Percentiles rank a stretch among this genome's conserved stretches.
These are phyloP conservation scores for Penicillium egyptiacum DNA, from an alignment of 495 filamentous ascomycete genomes.

Conservation along the genomic window DNA sequence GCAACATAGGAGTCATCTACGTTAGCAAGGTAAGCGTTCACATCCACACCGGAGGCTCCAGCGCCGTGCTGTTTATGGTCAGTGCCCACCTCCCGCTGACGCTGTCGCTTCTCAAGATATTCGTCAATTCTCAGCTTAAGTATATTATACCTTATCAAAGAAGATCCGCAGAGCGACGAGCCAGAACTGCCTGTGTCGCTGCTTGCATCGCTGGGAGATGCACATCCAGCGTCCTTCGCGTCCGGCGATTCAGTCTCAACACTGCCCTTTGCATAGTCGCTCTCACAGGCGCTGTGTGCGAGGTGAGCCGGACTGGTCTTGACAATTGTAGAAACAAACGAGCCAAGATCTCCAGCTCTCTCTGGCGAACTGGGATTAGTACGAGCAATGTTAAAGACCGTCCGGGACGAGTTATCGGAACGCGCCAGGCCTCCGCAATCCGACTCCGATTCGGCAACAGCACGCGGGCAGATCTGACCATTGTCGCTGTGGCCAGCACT, in stretches of 20 bases:
- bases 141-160: neutral
- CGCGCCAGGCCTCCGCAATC: neutral
- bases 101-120: neutral
- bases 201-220: neutral
- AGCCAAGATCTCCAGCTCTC: neutral
- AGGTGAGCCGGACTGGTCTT: neutral
- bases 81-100: neutral
- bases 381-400: neutral
- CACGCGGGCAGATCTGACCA: slow-evolving; percentile 1
- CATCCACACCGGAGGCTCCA: neutral
- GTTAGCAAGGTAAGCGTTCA: neutral
- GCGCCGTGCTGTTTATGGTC: neutral
- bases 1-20: neutral
- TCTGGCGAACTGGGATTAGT: neutral
- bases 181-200: neutral
- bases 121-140: neutral
- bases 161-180: neutral
- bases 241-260: neutral
- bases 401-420: neutral
- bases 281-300: neutral
- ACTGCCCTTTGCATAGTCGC: neutral
- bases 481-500: slow-evolving; percentile 5
- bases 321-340: neutral
- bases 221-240: neutral
- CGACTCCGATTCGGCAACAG: neutral